Evolutionary conservation across 2,329 filamentous ascomycete genomes (phyloP), one percentile per base, ranked within the genome.

Genomic region (Monosporascus ibericus): DNA sequence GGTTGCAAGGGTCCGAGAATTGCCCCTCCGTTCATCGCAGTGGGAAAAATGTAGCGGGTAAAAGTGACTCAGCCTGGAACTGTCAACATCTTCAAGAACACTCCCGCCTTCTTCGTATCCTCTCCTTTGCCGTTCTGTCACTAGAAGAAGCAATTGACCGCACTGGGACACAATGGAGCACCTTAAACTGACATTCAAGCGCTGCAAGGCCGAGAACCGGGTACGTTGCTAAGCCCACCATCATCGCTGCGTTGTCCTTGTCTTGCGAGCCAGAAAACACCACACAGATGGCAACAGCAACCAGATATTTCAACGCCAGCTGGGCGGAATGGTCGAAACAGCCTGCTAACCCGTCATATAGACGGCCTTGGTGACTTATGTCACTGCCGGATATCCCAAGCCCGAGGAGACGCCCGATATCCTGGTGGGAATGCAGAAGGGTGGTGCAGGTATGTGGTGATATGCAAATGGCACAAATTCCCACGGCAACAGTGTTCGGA

Each of bases 361-460:
- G 81, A 77, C 89, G 60, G 92, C 94, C 48, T 80, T 99, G 56
- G 90, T 99, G 59, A 92, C 92, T 27, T 99, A 99, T 78, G 90
- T 96, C 67, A 99, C 94, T 25, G 92, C 92, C 53, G 94, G 94
- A 52, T 99, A 86, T 68, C 94, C 94, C 17, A 88, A 82, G 37
- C 78, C 86, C n/a, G 82, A 88, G 63, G 85, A 89, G 65, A 95
- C 91, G 1, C 84, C 90, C 48, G 84, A 90, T 68, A 86, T 96
- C 59, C 77, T 97, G 64, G 76, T 99, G 58, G 89, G 84, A 42
- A 87, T 99, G 82, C 89, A 99, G 74, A 90, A 86, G 69, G 94
- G 94, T 66, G 94, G 94, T 61, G 86, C 92, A 64, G 90, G 90
- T 94, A 76, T 62, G 79, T 54, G 52, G 51, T 44, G 39, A 55